phyloP scores from a whole-genome alignment of 1,139 yeast species.

The Blastobotrys apis region DNA sequence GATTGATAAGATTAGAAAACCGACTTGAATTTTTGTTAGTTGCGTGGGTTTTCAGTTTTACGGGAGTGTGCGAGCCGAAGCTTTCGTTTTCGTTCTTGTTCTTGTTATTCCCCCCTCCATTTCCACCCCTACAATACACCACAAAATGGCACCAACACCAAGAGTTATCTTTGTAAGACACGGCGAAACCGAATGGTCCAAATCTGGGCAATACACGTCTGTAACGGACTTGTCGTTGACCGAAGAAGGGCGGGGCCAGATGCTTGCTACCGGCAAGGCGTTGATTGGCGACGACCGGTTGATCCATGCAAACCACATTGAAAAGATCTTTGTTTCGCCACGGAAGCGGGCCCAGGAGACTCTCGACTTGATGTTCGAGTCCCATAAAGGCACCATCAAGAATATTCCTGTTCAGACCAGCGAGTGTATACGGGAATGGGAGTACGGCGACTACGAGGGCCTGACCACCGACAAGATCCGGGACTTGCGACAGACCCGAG shows the following conservation, averaged over 20 bases:
- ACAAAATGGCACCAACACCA: constrained; percentile 45
- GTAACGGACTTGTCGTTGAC: constrained; percentile 77
- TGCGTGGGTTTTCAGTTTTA: background rate
- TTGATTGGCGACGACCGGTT: constrained; percentile 59
- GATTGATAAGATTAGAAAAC: background rate
- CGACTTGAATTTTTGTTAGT: background rate
- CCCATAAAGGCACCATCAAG: constrained; percentile 41
- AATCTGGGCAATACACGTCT: constrained; percentile 88
- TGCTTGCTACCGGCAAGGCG: constrained; percentile 65
- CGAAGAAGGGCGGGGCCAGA: constrained; percentile 69
- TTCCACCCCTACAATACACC: background rate
- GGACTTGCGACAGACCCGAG: constrained; percentile 54
- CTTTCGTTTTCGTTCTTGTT: background rate
- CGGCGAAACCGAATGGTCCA: constrained; percentile 93
- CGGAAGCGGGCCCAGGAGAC: constrained; percentile 76
- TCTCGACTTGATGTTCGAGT: constrained; percentile 50
- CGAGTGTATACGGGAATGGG: constrained; percentile 86
- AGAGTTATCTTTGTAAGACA: constrained; percentile 79
- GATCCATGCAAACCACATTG: constrained; percentile 60
- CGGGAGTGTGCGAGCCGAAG: background rate
- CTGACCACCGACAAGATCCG: constrained; percentile 62
- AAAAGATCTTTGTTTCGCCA: constrained; percentile 71
- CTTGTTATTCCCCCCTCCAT: background rate
- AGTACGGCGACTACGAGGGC: constrained; percentile 94
- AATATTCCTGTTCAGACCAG: constrained; percentile 30